A percentile compares a stretch with the other conserved stretches of the same genome.
These are phyloP conservation scores for Solanum chacoense DNA, from an alignment of 305 asterid species.

Conservation along the genomic window DNA sequence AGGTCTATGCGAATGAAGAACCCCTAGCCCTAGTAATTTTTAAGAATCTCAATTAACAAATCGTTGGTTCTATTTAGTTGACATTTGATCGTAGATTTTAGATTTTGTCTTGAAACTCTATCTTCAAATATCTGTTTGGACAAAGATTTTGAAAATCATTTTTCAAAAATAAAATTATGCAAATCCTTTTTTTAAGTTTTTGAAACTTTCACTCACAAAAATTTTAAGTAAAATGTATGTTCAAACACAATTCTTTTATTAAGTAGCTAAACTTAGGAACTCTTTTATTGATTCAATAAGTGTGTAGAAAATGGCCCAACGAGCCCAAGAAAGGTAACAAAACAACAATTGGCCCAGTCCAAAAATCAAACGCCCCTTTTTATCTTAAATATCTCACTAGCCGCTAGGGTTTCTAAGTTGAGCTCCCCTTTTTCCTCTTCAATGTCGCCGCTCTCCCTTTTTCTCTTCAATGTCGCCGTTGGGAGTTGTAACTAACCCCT, in stretches of 20 bases:
- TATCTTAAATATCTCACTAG: not conserved
- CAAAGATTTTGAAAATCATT: too few species aligned
- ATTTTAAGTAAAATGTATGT: not conserved
- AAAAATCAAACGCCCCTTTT: not conserved
- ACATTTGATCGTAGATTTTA: not conserved
- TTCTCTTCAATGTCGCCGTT: not conserved
- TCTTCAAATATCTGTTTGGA: not conserved
- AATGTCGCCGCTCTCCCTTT: not conserved
- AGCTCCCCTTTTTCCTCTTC: not conserved
- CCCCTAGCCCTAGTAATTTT: not conserved
- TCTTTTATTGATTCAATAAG: not conserved
- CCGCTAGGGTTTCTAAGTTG: not conserved
- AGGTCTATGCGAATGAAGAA: not conserved
- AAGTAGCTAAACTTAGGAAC: not conserved
- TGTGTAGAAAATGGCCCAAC: not conserved
- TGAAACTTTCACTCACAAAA: not conserved
- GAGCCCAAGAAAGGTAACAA: not conserved
- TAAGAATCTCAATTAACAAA: not conserved
- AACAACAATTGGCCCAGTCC: not conserved
- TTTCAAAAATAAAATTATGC: too few species aligned
- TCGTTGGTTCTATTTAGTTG: not conserved
- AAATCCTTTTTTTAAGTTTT: too few species aligned
- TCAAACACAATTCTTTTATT: not conserved
- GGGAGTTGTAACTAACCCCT: not conserved
- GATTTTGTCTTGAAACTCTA: not conserved